These are phyloP conservation scores for Harrya chromipes DNA, from an alignment of 768 basidiomycete species.

Conservation along the genomic window DNA sequence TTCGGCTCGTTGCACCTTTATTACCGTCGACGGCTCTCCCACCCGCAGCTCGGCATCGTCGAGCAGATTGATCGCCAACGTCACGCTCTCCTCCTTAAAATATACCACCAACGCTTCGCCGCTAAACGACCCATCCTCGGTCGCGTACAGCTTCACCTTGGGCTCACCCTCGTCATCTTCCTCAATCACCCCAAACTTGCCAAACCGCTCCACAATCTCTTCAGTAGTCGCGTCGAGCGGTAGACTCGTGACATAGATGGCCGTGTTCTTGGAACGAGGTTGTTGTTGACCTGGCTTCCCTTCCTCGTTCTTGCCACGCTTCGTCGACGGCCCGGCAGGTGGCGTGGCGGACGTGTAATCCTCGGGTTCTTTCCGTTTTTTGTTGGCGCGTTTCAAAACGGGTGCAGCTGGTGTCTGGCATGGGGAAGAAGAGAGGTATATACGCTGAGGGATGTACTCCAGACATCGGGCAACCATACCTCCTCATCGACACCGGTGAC, in stretches of 20 bases:
- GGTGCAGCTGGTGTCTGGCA: conserved; percentile 82
- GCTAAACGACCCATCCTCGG: conserved; percentile 82
- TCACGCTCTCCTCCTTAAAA: conserved; percentile 96
- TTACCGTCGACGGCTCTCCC: conserved; percentile 70
- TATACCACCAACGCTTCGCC: conserved; percentile 96
- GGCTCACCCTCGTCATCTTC: conserved; percentile 88
- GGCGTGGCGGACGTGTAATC: conserved; percentile 64
- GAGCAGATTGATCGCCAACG: conserved; percentile 75
- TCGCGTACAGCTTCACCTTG: conserved; percentile 95
- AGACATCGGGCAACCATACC: conserved; percentile 45
- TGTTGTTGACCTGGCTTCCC: conserved; percentile 31
- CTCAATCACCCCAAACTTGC: conserved; percentile 88
- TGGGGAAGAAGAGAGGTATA: conserved; percentile 17
- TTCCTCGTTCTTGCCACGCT: conserved; percentile 63
- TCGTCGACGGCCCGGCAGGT: conserved; percentile 53
- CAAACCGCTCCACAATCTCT: conserved; percentile 83
- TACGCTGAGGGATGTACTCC: conserved; percentile 21
- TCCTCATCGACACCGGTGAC: conserved; percentile 92
- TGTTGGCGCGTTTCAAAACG: conserved; percentile 73
- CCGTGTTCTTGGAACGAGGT: conserved; percentile 83
- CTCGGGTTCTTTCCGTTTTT: conserved; percentile 73
- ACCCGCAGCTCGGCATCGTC: conserved; percentile 90
- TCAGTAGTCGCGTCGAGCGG: conserved; percentile 72
- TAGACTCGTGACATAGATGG: conserved; percentile 84
- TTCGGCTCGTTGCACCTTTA: conserved; percentile 74